phyloP scores from a whole-genome alignment of 1,284 basidiomycete species.

The Polyporus tsugae region DNA sequence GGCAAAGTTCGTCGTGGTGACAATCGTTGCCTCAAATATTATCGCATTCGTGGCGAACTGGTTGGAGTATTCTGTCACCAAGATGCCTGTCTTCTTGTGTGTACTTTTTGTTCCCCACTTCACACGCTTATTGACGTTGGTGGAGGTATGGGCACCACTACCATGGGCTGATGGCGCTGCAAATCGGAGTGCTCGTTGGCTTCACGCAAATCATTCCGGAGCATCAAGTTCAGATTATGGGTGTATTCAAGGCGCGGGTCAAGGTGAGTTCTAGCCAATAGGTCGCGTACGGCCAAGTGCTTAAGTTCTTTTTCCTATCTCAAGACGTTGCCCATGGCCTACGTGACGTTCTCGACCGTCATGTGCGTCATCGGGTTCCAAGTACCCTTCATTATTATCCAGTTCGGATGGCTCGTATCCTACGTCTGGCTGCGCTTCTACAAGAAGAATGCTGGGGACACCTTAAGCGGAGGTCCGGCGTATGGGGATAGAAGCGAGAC shows the following conservation, averaged over 20 bases:
- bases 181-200: slow-evolving; percentile 90
- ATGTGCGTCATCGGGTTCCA: slow-evolving; percentile 90
- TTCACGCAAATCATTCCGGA: slow-evolving; percentile 98
- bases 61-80: slow-evolving; percentile 77
- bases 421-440: slow-evolving; percentile 98
- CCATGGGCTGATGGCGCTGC: slow-evolving; percentile 93
- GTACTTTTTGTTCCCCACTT: slow-evolving; percentile 42
- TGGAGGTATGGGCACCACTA: slow-evolving; percentile 87
- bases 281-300: slow-evolving; percentile 16
- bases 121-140: slow-evolving; percentile 6
- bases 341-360: slow-evolving; percentile 91
- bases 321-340: slow-evolving; percentile 91
- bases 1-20: slow-evolving; percentile 84
- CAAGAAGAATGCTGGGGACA: slow-evolving; percentile 79
- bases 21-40: slow-evolving; percentile 85
- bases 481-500: slow-evolving; percentile 96
- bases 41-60: slow-evolving; percentile 87
- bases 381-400: slow-evolving; percentile 95
- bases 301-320: slow-evolving; percentile 1
- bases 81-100: slow-evolving; percentile 80
- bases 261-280: slow-evolving; percentile 65
- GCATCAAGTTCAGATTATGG: slow-evolving; percentile 94
- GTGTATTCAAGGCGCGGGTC: slow-evolving; percentile 86
- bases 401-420: slow-evolving; percentile 96
- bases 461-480: slow-evolving; percentile 62